Base-by-base conservation (phyloP, 2,329 filamentous ascomycete species). In the Phaeophleospora eucalypticola region DNA sequence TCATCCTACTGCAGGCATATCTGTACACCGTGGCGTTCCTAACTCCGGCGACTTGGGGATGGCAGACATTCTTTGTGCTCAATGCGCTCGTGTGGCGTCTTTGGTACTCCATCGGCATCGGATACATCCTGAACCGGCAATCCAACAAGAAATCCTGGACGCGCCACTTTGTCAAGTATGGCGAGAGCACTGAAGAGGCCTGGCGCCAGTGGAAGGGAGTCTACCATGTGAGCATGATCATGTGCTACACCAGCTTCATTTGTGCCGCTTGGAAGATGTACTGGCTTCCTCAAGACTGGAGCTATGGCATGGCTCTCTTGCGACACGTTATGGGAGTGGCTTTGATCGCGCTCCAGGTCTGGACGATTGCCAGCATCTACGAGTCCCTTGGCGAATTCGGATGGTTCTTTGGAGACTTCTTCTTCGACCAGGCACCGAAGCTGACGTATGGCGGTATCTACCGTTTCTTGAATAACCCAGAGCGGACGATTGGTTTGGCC, bases 371-470 rank as follows among this genome's bases (percentile, higher is more conserved):
- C 55, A 96, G 89, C 67, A 90, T 97, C 57, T 95, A 97, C 67
- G 89, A 96, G 41, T 94, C 89, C 2, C 81, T 98, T 0, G 93
- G 93, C 46, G 93, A 98, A 64, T 98, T 97, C 62, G 93, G 93
- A 59, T 98, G 91, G 91, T 97, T 97, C 75, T 97, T 90, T 63
- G 93, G 93, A 15, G 93, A 98, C 66, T 98, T 97, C 74, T 97
- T 98, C 76, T 97, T 98, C 76, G 96, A 93, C 65, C 89, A 96
- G 52, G 81, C 84, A 9, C 84, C 85, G 10, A 95, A 93, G 69
- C 77, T 97, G 52, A 97, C 88, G 0, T 98, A 98, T 70, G 89
- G 86, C 58, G 94, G 91, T 52, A 98, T 98, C 61, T 98, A 98
- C 68, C 89, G 93, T 39, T 98, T 95, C 71, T 76, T 98, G 57